phyloP scores from a whole-genome alignment of 495 filamentous ascomycete species.

The Aspergillus nidulans region DNA sequence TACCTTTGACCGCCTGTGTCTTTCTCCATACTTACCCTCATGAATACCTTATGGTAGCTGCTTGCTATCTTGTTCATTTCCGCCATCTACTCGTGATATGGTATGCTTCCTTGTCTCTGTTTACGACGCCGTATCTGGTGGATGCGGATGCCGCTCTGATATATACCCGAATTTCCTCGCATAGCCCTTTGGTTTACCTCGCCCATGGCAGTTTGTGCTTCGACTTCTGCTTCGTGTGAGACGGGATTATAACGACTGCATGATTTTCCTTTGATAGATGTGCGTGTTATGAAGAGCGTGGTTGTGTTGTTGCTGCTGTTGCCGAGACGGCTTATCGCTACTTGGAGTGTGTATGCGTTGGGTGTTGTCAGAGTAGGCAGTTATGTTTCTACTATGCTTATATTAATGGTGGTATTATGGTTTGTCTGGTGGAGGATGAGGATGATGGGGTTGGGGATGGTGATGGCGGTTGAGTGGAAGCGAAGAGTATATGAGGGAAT shows the following conservation, averaged over 20 bases:
- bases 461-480: neutral
- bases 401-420: neutral
- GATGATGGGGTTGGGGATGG: neutral
- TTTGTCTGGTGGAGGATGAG: neutral
- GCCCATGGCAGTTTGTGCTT: constrained; percentile 7
- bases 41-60: neutral
- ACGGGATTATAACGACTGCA: constrained; percentile 37
- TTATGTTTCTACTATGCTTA: neutral
- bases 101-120: constrained; percentile 11
- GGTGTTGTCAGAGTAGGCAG: neutral
- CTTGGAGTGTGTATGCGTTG: neutral
- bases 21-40: neutral
- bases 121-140: constrained; percentile 29
- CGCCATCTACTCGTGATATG: constrained; percentile 8
- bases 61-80: neutral
- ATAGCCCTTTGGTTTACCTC: constrained; percentile 26
- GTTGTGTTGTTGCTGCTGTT: neutral
- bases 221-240: constrained; percentile 21
- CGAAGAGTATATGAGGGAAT: neutral
- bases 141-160: constrained; percentile 27
- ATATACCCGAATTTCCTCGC: constrained; percentile 36
- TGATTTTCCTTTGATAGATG: constrained; percentile 34
- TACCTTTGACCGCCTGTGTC: neutral
- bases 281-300: constrained; percentile 11
- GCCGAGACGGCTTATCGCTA: neutral